Base-by-base conservation (phyloP, 2,329 filamentous ascomycete species). In the Cytospora paraplurivora region DNA sequence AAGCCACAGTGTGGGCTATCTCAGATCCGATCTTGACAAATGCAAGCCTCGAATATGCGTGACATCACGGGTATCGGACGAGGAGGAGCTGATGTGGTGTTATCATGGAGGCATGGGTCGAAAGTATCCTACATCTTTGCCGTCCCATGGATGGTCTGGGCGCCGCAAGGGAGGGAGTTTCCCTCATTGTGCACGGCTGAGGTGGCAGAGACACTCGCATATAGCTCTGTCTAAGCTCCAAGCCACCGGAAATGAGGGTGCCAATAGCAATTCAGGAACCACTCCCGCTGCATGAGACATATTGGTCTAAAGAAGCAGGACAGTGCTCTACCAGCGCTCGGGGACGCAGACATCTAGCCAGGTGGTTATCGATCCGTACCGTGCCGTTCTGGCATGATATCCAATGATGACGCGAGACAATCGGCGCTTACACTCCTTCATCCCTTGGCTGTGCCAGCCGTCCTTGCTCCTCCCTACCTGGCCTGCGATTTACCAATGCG, bases 281-380 rank as follows among this genome's bases (percentile, higher is more conserved):
- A n/a, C 32, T 60, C 53, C 27, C 57, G 53, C 35, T 32, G 19
- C 27, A 27, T 60, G 12, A 60, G 57, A 60, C 50, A 60, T 44
- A 21, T 3, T 21, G 21, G n/a, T 35, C n/a, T 35, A 33, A 47
- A 53, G 35, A 35, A 59, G 49, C 15, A 37, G 27, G 15, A n/a
- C 21, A 44, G 35, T 12, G 13, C 27, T 33, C 33, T 27, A 32
- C 35, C 21, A 47, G n/a, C 44, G 44, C 44, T 47, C 44, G 44
- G 44, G 44, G 44, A 21, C 44, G 19, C 44, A 47, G 44, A 19
- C 27, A 27, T 27, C 27, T 27, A 27, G 4, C 27, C 27, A 27
- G 27, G 27, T 27, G 27, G 27, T 27, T 3, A 2, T 27, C 27
- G 27, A 27, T 27, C 27, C 27, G 44, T 47, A 47, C 17, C n/a